Base-by-base conservation (phyloP, 2,329 filamentous ascomycete genomes). In the Zasmidium citrigriseum region DNA sequence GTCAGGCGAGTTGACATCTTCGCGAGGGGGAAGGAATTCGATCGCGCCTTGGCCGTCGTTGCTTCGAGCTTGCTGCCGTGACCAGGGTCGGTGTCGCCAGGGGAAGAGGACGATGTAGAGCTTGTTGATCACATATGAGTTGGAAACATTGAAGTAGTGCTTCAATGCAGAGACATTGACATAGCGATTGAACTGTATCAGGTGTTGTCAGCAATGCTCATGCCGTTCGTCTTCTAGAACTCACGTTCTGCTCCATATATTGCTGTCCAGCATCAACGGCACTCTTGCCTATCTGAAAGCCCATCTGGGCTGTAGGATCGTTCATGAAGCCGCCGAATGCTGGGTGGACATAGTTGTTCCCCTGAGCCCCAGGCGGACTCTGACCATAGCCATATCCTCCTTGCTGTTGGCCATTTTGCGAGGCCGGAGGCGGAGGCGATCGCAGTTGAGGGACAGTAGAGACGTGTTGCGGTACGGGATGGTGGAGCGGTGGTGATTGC, bases 121-220 rank as follows among this genome's bases (percentile, higher is more conserved):
- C 78, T 99, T 99, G 78, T 89, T 91, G 72, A 96, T 82, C 72
- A 99, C 95, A 77, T 99, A 99, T 59, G 86, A 90, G 82, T 99
- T 99, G 66, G 93, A 96, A 64, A 99, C 95, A 78, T 98, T 97
- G 81, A 99, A 99, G 83, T 98, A 99, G 78, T 97, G 95, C 77
- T 99, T 99, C 46, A 99, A 83, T 18, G 91, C 91, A 14, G 89
- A 89, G 68, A 98, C 89, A 71, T 93, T 96, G 77, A 99, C 88
- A 78, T 93, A 97, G 75, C 87, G 86, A 69, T 88, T 89, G 69
- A 90, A 80, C 88, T 90, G 68, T 22, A 52, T 56, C 11, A 22
- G 18, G 7, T 22, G 14, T 11, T 41, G n/a, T 29, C 22, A 16
- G 20, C 22, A 10, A 25, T 12, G 49, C 12, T 23, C 16, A 25